Evolutionary conservation across 208 protist genomes (phyloP).

Genomic region (Kentomonas sorsogonicus): DNA sequence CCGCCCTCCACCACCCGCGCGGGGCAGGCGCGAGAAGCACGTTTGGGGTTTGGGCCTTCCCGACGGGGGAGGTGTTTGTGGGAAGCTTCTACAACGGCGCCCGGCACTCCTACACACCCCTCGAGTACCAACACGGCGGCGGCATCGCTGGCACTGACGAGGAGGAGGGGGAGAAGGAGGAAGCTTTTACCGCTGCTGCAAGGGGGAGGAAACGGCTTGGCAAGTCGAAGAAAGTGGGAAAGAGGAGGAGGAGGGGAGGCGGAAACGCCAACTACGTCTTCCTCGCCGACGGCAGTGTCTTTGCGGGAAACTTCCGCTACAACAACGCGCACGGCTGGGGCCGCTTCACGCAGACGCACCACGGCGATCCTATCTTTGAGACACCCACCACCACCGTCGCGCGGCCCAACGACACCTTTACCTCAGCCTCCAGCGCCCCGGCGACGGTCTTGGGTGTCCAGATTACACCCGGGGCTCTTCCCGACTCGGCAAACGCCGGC

Average conservation of each 20-base stretch:
- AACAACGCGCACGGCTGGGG: constrained; percentile 56
- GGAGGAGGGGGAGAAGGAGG: too few relatives aligned
- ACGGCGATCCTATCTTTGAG: constrained; percentile 35
- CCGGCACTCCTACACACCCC: too few relatives aligned
- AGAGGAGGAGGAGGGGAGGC: constrained; percentile 14
- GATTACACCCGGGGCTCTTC: too few relatives aligned
- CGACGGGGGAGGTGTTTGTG: constrained; percentile 70
- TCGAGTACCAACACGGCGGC: neutral
- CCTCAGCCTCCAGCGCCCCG: too few relatives aligned
- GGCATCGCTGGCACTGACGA: neutral
- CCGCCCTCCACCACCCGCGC: neutral
- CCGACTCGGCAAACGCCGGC: too few relatives aligned
- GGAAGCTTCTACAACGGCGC: constrained; percentile 46
- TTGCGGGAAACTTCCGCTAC: constrained; percentile 53
- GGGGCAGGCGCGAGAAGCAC: too few relatives aligned
- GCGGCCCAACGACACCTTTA: too few relatives aligned
- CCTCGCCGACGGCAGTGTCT: constrained; percentile 68
- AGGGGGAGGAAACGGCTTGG: too few relatives aligned
- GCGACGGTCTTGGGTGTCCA: too few relatives aligned
- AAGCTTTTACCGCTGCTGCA: too few relatives aligned
- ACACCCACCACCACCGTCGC: constrained; percentile 11
- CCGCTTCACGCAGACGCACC: constrained; percentile 52
- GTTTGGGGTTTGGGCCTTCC: constrained; percentile 73
- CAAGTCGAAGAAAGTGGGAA: too few relatives aligned
- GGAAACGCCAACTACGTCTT: too few relatives aligned